Conservation (phyloP, 2,329 filamentous ascomycete species). For the Hypoxylon sp. region DNA sequence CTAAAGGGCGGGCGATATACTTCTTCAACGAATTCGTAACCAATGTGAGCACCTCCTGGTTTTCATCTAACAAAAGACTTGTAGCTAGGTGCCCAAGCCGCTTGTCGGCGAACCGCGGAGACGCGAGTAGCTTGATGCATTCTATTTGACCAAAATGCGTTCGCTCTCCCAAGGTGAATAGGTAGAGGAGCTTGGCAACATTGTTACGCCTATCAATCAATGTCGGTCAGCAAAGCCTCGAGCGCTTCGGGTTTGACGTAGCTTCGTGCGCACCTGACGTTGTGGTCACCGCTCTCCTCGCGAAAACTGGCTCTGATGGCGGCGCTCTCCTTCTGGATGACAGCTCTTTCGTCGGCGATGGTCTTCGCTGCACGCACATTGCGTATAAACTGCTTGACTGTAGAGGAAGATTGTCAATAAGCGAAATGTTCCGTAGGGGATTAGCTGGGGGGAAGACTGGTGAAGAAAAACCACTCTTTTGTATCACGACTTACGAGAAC, state of each 20-base stretch:
- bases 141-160: slow-evolving; percentile 99
- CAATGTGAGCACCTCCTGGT: slow-evolving; percentile 95
- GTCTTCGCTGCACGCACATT: slow-evolving; percentile 99
- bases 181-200: slow-evolving; percentile 97
- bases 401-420: slow-evolving; percentile 29
- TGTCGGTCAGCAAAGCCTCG: slow-evolving; percentile 38
- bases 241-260: slow-evolving; percentile 14
- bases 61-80: slow-evolving; percentile 96
- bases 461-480: background rate
- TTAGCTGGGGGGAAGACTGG: background rate
- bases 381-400: slow-evolving; percentile 99
- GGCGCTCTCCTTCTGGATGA: slow-evolving; percentile 99
- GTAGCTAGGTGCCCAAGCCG: slow-evolving; percentile 94
- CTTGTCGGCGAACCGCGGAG: slow-evolving; percentile 97
- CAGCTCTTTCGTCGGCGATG: slow-evolving; percentile 97
- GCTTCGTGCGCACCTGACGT: slow-evolving; percentile 76
- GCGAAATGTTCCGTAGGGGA: background rate
- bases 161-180: slow-evolving; percentile 96
- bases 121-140: slow-evolving; percentile 96
- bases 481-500: slow-evolving; percentile 50
- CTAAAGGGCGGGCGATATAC: slow-evolving; percentile 64
- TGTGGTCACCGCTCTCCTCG: slow-evolving; percentile 94
- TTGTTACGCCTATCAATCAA: slow-evolving; percentile 85
- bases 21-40: slow-evolving; percentile 99
- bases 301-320: slow-evolving; percentile 97